phyloP scores from a whole-genome alignment of 2,329 filamentous ascomycete species.

The Rhinocladiella similis region DNA sequence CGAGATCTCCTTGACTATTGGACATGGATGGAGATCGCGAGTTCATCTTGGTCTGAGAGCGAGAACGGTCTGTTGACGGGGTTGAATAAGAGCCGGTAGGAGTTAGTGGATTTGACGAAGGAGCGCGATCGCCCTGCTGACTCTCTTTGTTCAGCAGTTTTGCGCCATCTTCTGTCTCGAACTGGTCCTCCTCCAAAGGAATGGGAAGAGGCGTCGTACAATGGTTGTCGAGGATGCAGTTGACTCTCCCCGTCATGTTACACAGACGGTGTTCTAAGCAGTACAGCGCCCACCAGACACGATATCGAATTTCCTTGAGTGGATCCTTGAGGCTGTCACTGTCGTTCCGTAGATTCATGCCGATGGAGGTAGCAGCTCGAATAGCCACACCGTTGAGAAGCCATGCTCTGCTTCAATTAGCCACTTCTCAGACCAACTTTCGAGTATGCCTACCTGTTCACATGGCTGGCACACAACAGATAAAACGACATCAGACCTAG shows the following conservation, averaged over 20 bases:
- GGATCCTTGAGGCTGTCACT: conserved; percentile 38
- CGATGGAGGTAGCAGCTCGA: conserved; percentile 44
- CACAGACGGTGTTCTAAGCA: conserved; percentile 46
- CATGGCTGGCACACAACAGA: conserved; percentile 43
- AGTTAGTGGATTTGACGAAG: conserved; percentile 28
- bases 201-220: conserved; percentile 45
- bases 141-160: conserved; percentile 37
- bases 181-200: conserved; percentile 42
- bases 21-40: conserved; percentile 26
- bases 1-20: conserved; percentile 19
- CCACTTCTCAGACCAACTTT: conserved; percentile 3
- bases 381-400: conserved; percentile 43
- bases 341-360: conserved; percentile 46
- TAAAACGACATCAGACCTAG: conserved; percentile 46
- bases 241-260: conserved; percentile 48
- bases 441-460: conserved; percentile 43
- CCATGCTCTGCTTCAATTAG: conserved; percentile 39
- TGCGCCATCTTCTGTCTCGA: conserved; percentile 36
- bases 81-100: conserved; percentile 16
- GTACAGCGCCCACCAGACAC: conserved; percentile 49
- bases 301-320: conserved; percentile 48
- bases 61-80: conserved; percentile 20
- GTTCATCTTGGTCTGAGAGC: conserved; percentile 19
- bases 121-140: conserved; percentile 33
- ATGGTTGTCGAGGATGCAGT: conserved; percentile 43